Conservation (phyloP, 345 rosid species). For the Turritis glabra region DNA sequence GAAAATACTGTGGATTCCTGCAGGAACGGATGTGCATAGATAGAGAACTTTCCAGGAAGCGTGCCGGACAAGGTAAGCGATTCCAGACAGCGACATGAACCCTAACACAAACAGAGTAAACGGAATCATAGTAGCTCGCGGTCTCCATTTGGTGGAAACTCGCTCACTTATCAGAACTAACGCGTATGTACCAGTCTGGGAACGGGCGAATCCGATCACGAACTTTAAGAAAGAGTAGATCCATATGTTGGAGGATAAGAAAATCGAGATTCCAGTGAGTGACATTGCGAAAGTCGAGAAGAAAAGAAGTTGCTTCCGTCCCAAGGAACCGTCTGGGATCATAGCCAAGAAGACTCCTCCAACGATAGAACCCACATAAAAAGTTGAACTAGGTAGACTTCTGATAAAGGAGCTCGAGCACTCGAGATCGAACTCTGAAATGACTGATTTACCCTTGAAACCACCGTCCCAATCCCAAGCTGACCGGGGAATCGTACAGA, state of each 20-base stretch:
- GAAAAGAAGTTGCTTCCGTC: slow-evolving; percentile 46
- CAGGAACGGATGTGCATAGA: slow-evolving; percentile 49
- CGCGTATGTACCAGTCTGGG: slow-evolving; percentile 45
- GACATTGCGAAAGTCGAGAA: slow-evolving; percentile 42
- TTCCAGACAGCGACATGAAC: slow-evolving; percentile 49
- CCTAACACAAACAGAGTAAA: slow-evolving; percentile 54
- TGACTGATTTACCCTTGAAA: slow-evolving; percentile 32
- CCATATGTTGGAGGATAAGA: slow-evolving; percentile 44
- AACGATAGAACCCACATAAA: slow-evolving; percentile 46
- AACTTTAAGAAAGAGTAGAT: slow-evolving; percentile 39
- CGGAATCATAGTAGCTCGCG: slow-evolving; percentile 45
- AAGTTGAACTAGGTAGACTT: slow-evolving; percentile 55
- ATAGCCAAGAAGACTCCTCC: slow-evolving; percentile 41
- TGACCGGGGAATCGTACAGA: slow-evolving; percentile 48
- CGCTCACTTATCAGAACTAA: slow-evolving; percentile 45
- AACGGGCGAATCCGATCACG: slow-evolving; percentile 40
- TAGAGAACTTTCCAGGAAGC: slow-evolving; percentile 52
- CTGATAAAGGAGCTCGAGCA: slow-evolving; percentile 45
- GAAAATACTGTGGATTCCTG: slow-evolving; percentile 33
- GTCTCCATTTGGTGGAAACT: slow-evolving; percentile 50
- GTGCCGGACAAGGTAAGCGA: slow-evolving; percentile 46
- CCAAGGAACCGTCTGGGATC: slow-evolving; percentile 41
- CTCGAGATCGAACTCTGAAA: slow-evolving; percentile 55
- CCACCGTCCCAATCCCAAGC: slow-evolving; percentile 43
- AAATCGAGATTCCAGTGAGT: slow-evolving; percentile 33